phyloP scores from a whole-genome alignment of 345 rosid genomes.

The Ailanthus altissimus region DNA sequence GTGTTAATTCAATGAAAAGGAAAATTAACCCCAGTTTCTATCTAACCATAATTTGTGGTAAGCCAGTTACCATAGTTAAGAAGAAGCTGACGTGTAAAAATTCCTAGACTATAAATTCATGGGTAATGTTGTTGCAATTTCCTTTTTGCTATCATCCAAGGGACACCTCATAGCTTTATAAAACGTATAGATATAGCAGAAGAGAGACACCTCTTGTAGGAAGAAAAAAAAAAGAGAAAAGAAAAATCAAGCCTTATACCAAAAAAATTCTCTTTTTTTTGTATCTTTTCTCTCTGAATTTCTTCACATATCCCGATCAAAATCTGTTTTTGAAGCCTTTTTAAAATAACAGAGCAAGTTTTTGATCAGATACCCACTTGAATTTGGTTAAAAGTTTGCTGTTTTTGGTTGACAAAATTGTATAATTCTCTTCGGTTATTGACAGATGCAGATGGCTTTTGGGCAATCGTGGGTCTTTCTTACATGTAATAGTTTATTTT shows the following conservation, averaged over 20 bases:
- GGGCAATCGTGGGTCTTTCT: conserved; percentile 36
- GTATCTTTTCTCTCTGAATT: conserved; percentile 21
- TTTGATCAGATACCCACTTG: conserved; percentile 36
- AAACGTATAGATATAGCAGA: conserved; percentile 40
- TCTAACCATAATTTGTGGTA: conserved; percentile 32
- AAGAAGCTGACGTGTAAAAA: conserved; percentile 32
- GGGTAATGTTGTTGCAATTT: not conserved
- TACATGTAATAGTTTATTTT: conserved; percentile 45
- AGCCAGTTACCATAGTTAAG: conserved; percentile 30
- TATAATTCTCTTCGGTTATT: conserved; percentile 33
- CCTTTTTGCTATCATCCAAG: not conserved
- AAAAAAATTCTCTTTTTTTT: conserved; percentile 8
- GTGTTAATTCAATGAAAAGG: not conserved
- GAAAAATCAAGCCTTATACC: conserved; percentile 1
- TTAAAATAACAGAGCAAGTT: conserved; percentile 15
- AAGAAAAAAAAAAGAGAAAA: not conserved
- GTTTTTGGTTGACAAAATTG: conserved; percentile 28
- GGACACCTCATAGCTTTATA: conserved; percentile 48
- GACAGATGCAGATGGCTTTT: conserved; percentile 53
- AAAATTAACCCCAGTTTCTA: conserved; percentile 15
- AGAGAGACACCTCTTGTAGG: conserved; percentile 36
- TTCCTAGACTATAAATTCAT: conserved; percentile 17
- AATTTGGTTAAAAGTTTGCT: conserved; percentile 30
- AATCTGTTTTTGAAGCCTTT: conserved; percentile 6
- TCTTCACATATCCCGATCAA: conserved; percentile 23